These are phyloP conservation scores for Acarospora socialis DNA, from an alignment of 2,329 filamentous ascomycete species.

Conservation along the genomic window DNA sequence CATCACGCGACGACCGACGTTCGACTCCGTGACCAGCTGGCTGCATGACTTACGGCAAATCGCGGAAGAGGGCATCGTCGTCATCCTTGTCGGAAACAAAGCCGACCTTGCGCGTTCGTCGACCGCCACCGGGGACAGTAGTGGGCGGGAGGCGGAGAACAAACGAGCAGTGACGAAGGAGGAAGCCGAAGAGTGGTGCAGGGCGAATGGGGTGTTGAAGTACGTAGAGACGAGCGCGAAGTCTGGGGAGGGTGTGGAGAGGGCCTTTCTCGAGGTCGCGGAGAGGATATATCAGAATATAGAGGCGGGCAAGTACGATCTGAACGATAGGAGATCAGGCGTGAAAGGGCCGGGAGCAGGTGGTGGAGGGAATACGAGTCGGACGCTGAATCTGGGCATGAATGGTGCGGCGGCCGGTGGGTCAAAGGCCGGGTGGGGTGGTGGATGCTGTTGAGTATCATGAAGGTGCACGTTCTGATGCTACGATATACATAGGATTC, in stretches of 20 bases:
- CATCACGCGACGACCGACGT: slow-evolving; percentile 73
- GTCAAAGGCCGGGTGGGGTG: no score
- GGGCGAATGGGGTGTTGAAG: slow-evolving; percentile 68
- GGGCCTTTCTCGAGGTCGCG: slow-evolving; percentile 82
- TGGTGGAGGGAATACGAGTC: no score
- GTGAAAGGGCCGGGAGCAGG: no score
- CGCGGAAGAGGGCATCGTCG: slow-evolving; percentile 87
- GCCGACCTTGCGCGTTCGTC: slow-evolving; percentile 75
- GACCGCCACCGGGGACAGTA: slow-evolving; percentile 18
- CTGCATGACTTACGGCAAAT: slow-evolving; percentile 87
- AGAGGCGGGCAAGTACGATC: slow-evolving; percentile 82
- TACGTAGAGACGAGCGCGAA: slow-evolving; percentile 97
- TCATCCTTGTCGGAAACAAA: slow-evolving; percentile 93
- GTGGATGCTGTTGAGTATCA: no score
- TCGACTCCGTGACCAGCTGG: slow-evolving; percentile 82
- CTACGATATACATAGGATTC: no score
- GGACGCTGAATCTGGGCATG: no score
- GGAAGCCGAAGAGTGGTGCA: slow-evolving; percentile 85
- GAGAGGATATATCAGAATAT: slow-evolving; percentile 96
- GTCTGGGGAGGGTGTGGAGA: slow-evolving; percentile 85
- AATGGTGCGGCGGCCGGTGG: no score
- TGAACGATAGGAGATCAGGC: slow-evolving; percentile 83
- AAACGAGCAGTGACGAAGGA: slow-evolving; percentile 64
- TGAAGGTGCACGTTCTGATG: no score
- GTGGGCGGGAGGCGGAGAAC: slow-evolving; percentile 32